A percentile compares a stretch with the other conserved stretches of the same genome.
phyloP scores from a whole-genome alignment of 2,329 filamentous ascomycete genomes.

The Basipetospora chlamydospora region DNA sequence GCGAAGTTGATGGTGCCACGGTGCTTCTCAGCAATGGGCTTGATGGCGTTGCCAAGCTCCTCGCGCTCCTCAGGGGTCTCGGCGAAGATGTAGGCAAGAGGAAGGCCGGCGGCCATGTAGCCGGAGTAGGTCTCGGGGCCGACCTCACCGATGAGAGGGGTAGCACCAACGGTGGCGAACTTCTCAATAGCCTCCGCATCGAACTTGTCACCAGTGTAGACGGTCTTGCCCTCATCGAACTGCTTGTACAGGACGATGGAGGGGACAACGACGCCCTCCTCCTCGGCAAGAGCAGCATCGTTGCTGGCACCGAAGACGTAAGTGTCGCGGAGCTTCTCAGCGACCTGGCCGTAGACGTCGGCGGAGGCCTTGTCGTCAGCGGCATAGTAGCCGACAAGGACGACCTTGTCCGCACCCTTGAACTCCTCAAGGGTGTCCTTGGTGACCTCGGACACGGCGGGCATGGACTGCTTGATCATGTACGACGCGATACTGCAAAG shows the following conservation, averaged over 20 bases:
- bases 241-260: conserved; percentile 90
- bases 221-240: conserved; percentile 90
- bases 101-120: conserved; percentile 88
- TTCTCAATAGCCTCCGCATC: conserved; percentile 63
- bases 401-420: conserved; percentile 96
- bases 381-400: conserved; percentile 78
- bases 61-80: conserved; percentile 83
- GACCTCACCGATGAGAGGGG: conserved; percentile 86
- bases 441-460: conserved; percentile 71
- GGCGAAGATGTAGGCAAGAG: conserved; percentile 94
- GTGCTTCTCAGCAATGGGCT: conserved; percentile 78
- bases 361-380: conserved; percentile 71
- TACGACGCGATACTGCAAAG: conserved; percentile 51
- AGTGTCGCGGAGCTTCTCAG: conserved; percentile 67
- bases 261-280: conserved; percentile 77
- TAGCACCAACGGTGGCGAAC: conserved; percentile 75
- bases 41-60: conserved; percentile 60
- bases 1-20: conserved; percentile 95
- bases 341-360: conserved; percentile 63
- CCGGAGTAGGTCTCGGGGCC: conserved; percentile 90
- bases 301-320: conserved; percentile 85
- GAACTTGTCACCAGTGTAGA: conserved; percentile 63
- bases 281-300: conserved; percentile 72
- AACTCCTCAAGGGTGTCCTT: conserved; percentile 82
- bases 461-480: conserved; percentile 97